phyloP scores from a whole-genome alignment of 2,329 filamentous ascomycete genomes.

The Arthrobotrys sphaeroides region DNA sequence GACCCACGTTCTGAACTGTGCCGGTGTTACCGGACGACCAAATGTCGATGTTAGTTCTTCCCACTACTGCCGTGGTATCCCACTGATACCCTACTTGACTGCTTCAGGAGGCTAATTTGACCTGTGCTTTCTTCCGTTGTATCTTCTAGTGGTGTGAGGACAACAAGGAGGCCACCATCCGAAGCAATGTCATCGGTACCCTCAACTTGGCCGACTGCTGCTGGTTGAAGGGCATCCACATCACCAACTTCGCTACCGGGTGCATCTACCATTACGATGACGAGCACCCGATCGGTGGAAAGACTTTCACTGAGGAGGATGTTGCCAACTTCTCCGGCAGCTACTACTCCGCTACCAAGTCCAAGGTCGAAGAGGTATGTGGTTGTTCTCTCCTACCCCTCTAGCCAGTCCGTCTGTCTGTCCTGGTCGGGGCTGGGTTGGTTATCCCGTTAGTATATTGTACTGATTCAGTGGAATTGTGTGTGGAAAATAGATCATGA shows the following conservation, averaged over 20 bases:
- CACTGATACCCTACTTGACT: too few species aligned
- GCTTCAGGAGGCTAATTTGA: not conserved
- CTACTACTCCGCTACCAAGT: constrained; percentile 75
- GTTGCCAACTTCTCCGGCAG: constrained; percentile 72
- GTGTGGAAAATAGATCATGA: constrained; percentile 68
- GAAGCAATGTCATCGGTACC: constrained; percentile 74
- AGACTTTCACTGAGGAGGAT: constrained; percentile 71
- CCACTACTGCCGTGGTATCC: too few species aligned
- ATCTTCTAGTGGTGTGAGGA: constrained; percentile 70
- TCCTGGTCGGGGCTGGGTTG: not conserved
- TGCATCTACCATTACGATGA: constrained; percentile 75
- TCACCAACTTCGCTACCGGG: constrained; percentile 73
- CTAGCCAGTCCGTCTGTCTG: not conserved
- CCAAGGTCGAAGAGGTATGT: constrained; percentile 71
- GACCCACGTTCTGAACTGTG: constrained; percentile 74
- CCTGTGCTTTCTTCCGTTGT: not conserved
- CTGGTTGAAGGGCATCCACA: constrained; percentile 69
- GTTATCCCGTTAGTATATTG: not conserved
- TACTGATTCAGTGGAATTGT: not conserved
- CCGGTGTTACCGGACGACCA: constrained; percentile 72
- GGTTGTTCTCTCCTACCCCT: too few species aligned
- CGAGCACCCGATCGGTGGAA: constrained; percentile 69
- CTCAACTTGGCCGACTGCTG: constrained; percentile 72
- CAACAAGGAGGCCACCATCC: constrained; percentile 73
- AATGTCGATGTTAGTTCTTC: constrained; percentile 69